Evolutionary conservation across 352 stramenopile species (phyloP), one percentile per base, ranked within the genome.

Genomic region (Globisporangium spinosum): DNA sequence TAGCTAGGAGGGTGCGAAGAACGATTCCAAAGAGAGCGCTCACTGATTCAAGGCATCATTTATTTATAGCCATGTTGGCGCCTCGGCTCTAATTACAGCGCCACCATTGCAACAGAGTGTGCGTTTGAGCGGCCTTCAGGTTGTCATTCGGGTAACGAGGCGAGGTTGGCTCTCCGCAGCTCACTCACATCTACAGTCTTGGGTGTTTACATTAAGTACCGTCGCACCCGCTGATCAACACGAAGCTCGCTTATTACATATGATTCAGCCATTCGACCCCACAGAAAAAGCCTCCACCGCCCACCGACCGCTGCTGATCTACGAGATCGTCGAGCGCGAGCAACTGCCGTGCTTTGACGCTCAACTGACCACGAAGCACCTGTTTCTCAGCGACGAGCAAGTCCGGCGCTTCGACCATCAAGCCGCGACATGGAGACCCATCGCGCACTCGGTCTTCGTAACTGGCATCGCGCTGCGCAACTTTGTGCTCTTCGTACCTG

Each of bases 291-390:
- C 49, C 20, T 29, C 13, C 8, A 22, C 49, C 17, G 12, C 12
- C 35, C 40, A 8, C 12, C 51, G 7, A 20, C 51, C 23, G 22
- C 62, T n/a, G 13, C 35, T 63, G 10, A 23, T 63, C 27, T 63
- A 63, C 58, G 38, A 54, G 38, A 63, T 63, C 38, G 58, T 63
- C 23, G 58, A 45, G 38, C 40, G 58, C 23, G 58, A 63, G 23
- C n/a, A 49, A 8, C 38, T 55, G n/a, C 58, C 58, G 12, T 49
- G 35, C 34, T 63, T 63, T 25, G 38, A 63, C 22, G 34, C 32
- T 2, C 25, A n/a, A 29, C 1, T 38, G 8, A 49, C 12, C 9
- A 17, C 49, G 3, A 63, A 63, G 25, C 17, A 63, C 58, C 20
- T 63, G 22, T 54, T 63, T 29, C 32, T 63, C 34, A 63, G 22